These are phyloP conservation scores for Warburgia ugandensis DNA, from an alignment of 164 flowering plant species.

Conservation along the genomic window DNA sequence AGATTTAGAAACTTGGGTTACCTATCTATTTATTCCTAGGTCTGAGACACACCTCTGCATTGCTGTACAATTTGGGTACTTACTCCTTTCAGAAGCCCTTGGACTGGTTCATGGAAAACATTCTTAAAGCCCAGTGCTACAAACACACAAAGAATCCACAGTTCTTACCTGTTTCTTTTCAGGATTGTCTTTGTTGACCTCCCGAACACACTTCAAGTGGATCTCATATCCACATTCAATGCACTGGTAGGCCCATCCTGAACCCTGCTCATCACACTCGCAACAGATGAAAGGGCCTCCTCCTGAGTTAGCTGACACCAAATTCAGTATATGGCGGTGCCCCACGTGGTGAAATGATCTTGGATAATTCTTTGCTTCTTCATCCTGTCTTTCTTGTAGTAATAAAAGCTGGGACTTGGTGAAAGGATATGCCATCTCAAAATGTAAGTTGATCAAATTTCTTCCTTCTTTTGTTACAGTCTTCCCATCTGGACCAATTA, in stretches of 20 bases:
- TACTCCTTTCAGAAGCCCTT: conserved; percentile 1
- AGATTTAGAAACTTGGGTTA: background rate
- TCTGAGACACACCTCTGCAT: conserved; percentile 4
- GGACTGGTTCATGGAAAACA: background rate
- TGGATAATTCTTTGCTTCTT: conserved; percentile 60
- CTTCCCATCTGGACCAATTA: conserved; percentile 74
- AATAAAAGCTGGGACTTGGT: conserved; percentile 37
- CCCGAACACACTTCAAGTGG: conserved; percentile 51
- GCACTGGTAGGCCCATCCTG: conserved; percentile 78
- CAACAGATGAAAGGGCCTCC: conserved; percentile 86
- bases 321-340: conserved; percentile 49
- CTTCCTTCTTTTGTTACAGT: conserved; percentile 65
- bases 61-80: conserved; percentile 6
- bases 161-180: conserved; percentile 9
- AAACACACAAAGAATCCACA: conserved; percentile 12
- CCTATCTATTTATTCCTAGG: background rate
- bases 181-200: conserved; percentile 4
- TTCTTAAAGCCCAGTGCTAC: conserved; percentile 6
- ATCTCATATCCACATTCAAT: conserved; percentile 86
- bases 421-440: conserved; percentile 68
- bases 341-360: conserved; percentile 37
- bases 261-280: conserved; percentile 77
- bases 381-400: conserved; percentile 52
- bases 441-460: conserved; percentile 52
- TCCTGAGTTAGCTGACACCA: conserved; percentile 62